Conservation (phyloP, 2,329 filamentous ascomycete genomes). For the Sclerotiophoma versabilis region DNA sequence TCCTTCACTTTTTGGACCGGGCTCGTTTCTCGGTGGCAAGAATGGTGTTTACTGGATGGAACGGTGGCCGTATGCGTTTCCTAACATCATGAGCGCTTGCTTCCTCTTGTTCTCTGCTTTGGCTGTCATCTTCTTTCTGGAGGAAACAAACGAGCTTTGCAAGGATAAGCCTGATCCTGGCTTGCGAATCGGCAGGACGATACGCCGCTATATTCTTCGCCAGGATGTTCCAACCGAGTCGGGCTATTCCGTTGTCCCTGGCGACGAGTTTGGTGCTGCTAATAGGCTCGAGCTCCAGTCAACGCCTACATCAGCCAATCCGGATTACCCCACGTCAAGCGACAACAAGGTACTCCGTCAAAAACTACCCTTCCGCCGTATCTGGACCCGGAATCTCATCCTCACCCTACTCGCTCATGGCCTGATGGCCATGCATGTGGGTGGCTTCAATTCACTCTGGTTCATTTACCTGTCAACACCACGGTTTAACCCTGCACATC, state of each 20-base stretch:
- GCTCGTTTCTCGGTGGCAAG: slow-evolving; percentile 63
- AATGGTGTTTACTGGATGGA: slow-evolving; percentile 69
- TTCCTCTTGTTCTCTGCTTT: slow-evolving; percentile 65
- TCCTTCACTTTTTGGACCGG: slow-evolving; percentile 68
- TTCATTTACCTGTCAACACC: slow-evolving; percentile 59
- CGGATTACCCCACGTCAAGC: background rate
- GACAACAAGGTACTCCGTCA: slow-evolving; percentile 29
- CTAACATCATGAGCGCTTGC: slow-evolving; percentile 70
- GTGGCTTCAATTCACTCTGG: slow-evolving; percentile 59
- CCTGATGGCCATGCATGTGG: slow-evolving; percentile 56
- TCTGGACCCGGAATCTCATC: slow-evolving; percentile 57
- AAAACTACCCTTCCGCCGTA: slow-evolving; percentile 55
- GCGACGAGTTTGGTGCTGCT: slow-evolving; percentile 36
- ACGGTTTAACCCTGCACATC: slow-evolving; percentile 48
- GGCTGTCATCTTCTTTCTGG: slow-evolving; percentile 68
- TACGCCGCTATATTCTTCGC: slow-evolving; percentile 45
- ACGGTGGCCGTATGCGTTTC: slow-evolving; percentile 72
- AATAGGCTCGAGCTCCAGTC: slow-evolving; percentile 37
- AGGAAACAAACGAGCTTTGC: slow-evolving; percentile 62
- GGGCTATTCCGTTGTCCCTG: slow-evolving; percentile 43
- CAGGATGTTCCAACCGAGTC: slow-evolving; percentile 26
- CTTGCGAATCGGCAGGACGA: slow-evolving; percentile 49
- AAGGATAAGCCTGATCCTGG: slow-evolving; percentile 52
- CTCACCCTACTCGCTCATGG: slow-evolving; percentile 54
- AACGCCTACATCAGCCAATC: slow-evolving; percentile 35